Percentiles rank a stretch among this genome's conserved stretches.
Evolutionary conservation across 352 stramenopile genomes (phyloP).

Genomic region (Plasmopara viticola): DNA sequence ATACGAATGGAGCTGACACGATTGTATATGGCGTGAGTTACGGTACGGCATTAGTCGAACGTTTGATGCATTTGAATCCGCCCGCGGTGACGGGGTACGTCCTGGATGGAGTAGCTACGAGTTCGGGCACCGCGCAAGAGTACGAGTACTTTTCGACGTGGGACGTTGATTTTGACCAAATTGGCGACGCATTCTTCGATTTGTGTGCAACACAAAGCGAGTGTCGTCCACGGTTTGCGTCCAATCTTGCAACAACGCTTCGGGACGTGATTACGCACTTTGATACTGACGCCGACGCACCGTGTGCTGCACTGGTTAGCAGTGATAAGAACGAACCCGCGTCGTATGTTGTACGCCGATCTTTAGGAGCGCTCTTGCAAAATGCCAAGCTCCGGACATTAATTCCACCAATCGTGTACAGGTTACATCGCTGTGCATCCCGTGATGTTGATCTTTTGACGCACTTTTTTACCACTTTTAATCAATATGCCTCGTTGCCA

Average conservation of each 20-base stretch:
- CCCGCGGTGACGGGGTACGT: slow-evolving; percentile 39
- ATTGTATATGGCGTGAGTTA: slow-evolving; percentile 47
- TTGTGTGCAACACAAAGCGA: slow-evolving; percentile 14
- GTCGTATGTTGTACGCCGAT: slow-evolving; percentile 23
- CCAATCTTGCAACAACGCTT: slow-evolving; percentile 12
- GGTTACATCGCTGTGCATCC: slow-evolving; percentile 28
- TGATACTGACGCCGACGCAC: slow-evolving; percentile 18
- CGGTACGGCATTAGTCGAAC: slow-evolving; percentile 39
- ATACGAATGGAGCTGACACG: slow-evolving; percentile 15
- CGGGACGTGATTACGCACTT: slow-evolving; percentile 19
- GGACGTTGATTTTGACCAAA: slow-evolving; percentile 32
- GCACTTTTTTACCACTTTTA: slow-evolving; percentile 17
- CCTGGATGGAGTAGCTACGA: slow-evolving; percentile 37
- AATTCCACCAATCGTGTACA: slow-evolving; percentile 35
- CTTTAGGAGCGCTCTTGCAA: slow-evolving; percentile 27
- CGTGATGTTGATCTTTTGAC: slow-evolving; percentile 25
- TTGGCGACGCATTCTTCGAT: slow-evolving; percentile 30
- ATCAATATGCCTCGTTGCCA: not conserved
- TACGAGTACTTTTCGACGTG: slow-evolving; percentile 33
- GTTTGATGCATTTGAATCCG: slow-evolving; percentile 40
- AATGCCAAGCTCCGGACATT: slow-evolving; percentile 16
- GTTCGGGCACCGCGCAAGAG: slow-evolving; percentile 23
- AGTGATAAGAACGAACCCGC: slow-evolving; percentile 7
- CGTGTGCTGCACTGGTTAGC: slow-evolving; percentile 22
- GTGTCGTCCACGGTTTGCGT: slow-evolving; percentile 19